Base-by-base conservation (phyloP, 352 stramenopile species). In the Globisporangium emineosum region DNA sequence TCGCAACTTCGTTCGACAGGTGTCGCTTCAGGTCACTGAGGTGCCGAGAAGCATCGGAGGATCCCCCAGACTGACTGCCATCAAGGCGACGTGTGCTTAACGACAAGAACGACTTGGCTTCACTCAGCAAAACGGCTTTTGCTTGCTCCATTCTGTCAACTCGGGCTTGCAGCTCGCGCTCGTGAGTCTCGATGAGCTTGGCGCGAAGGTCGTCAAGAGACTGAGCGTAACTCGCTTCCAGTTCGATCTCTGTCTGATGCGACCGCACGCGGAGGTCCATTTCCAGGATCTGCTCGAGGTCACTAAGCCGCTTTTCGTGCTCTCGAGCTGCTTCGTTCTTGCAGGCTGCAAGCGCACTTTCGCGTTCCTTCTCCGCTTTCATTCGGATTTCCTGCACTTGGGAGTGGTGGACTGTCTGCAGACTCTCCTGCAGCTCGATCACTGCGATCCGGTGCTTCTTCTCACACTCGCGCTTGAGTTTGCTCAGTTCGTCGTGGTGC, bases 361-460 rank as follows among this genome's bases (percentile, higher is more conserved):
- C 60, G 43, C 66, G 51, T 3, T 70, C 64, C 9, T 67, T 57
- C 12, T 78, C 70, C 15, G 72, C 74, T 8, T 62, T 56, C 8
- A 61, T 56, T 63, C 53, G 69, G 13, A 86, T 29, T 1, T 62
- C 58, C 21, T 82, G 58, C 0, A 84, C 29, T 5, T 62, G 57
- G 0, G 64, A 21, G 15, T 72, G 65, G 21, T 90, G 70, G 15
- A 53, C 30, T 1, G 13, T 40, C 62, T 88, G 76, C 47, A 88
- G 65, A 23, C 53, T 62, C 30, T 85, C 77, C 53, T 90, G 81
- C 9, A 85, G 66, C 30, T 90, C 78, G 50, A 81, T 72, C 23
- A 86, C 64, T 2, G 61, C 53, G 15, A 90, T 64, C 6, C 81
- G 81, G 29, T 83, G 77, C 12, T 71, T 66, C 50, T 75, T 79